Percentiles rank a stretch among this genome's conserved stretches.
These are phyloP conservation scores for Backusella luteola DNA, from an alignment of 192 early-diverging fungal genomes.

Conservation along the genomic window DNA sequence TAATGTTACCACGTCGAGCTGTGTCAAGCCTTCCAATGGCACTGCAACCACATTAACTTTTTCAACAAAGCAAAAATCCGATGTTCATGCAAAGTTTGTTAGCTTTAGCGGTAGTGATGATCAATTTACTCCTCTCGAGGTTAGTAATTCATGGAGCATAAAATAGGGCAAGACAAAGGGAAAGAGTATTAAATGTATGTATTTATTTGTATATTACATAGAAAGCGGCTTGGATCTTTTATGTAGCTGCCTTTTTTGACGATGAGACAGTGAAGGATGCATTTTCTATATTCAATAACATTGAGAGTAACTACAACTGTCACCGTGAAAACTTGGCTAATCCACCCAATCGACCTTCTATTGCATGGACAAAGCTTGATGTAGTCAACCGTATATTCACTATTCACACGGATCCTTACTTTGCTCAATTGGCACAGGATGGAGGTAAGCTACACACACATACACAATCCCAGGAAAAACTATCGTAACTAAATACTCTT, in stretches of 20 bases:
- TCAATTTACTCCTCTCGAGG: conserved; percentile 1
- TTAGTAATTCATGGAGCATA: not conserved
- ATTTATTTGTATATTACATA: not conserved
- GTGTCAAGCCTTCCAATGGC: not conserved
- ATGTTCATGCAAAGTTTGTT: not conserved
- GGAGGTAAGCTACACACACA: not conserved
- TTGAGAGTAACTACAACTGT: not conserved
- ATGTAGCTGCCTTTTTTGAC: conserved; percentile 9
- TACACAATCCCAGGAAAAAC: too few species aligned
- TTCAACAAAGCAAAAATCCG: not conserved
- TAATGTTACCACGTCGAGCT: not conserved
- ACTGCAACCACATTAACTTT: not conserved
- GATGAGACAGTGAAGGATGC: not conserved
- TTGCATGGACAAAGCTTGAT: conserved; percentile 3
- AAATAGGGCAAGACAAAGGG: not conserved
- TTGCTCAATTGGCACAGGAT: conserved; percentile 10
- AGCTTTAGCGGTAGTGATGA: conserved; percentile 2
- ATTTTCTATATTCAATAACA: not conserved
- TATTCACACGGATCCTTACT: not conserved
- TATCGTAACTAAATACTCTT: not conserved
- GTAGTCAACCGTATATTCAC: not conserved
- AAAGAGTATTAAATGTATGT: not conserved
- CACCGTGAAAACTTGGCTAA: not conserved
- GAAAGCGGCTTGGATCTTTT: conserved; percentile 12
- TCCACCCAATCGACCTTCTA: not conserved